Evolutionary conservation across 768 basidiomycete genomes (phyloP), one percentile per base, ranked within the genome.

Genomic region (Plicaturopsis crispa): DNA sequence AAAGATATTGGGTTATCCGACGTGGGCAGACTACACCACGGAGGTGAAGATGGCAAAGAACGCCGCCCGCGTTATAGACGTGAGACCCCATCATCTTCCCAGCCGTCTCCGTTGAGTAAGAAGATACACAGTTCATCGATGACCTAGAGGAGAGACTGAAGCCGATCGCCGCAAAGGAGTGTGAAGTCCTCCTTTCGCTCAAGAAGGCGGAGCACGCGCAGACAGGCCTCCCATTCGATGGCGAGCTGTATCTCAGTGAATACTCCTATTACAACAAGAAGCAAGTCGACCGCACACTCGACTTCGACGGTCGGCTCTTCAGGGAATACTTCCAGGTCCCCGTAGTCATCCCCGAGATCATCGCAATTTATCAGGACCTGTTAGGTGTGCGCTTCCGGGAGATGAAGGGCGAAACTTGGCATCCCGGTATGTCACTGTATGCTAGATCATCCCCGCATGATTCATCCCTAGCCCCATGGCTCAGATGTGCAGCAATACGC

Each of bases 251-350:
- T 50, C 64, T 87, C 39, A 90, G 87, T 86, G 89, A 91, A 52
- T 91, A 87, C 55, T 71, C 83, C 48, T 81, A 79, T 54, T 84
- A 77, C 43, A 76, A 80, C 53, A 68, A 74, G 44, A 74, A 71
- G 52, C 84, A 65, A 50, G 63, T 81, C 37, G 82, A 90, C 57
- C 66, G 72, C 48, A 69, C 70, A 14, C 66, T 91, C 20, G 66
- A 70, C 24, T 69, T 89, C 23, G 86, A 91, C 44, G 84, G 89
- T 47, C 72, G 73, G 45, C 64, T 80, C 10, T 77, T 92, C 46
- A 89, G 91, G 59, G 83, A 91, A 55, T 87, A 90, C 57, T 91
- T 93, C 72, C 87, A 87, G 0, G 90, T 91, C 3, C 67, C 77
- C 3, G 73, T 80, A 12, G 86, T 92, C 31, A 82, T 92, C 10